Evolutionary conservation across 1,284 basidiomycete species (phyloP).

Genomic region (Sanghuangporus sanghuang): DNA sequence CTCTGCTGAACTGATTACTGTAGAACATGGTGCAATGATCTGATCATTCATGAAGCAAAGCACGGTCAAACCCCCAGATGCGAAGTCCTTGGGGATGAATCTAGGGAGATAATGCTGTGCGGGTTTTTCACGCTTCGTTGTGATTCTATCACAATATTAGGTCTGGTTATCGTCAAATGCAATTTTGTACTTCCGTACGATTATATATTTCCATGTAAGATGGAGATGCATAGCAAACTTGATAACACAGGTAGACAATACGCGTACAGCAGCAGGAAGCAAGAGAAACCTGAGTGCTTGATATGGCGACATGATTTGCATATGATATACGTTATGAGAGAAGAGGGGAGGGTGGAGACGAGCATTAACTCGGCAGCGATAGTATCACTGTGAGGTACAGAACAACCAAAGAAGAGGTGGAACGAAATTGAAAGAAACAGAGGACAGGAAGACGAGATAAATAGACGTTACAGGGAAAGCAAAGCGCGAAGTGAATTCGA

Average conservation of each 20-base stretch:
- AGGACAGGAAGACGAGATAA: conserved; percentile 18
- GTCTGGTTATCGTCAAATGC: too few relatives aligned
- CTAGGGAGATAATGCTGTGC: conserved; percentile 7
- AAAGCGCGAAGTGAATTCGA: conserved; percentile 19
- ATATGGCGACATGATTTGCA: conserved; percentile 14
- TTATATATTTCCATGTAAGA: conserved; percentile 6
- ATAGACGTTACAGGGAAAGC: conserved; percentile 21
- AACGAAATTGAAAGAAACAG: background rate
- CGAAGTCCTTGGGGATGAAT: conserved; percentile 10
- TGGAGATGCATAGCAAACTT: conserved; percentile 6
- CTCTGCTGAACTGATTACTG: conserved; percentile 9
- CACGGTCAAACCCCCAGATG: conserved; percentile 9
- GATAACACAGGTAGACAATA: conserved; percentile 4
- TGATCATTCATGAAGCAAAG: conserved; percentile 15
- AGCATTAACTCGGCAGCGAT: background rate
- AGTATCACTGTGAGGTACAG: background rate
- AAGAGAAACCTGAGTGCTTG: background rate
- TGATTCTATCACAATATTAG: background rate
- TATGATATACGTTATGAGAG: conserved; percentile 16
- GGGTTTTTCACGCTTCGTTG: background rate
- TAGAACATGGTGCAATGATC: conserved; percentile 10
- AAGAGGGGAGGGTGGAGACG: background rate
- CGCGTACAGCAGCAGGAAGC: conserved; percentile 9
- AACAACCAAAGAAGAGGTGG: conserved; percentile 24
- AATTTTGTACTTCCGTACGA: conserved; percentile 2